Percentiles rank a stretch among this genome's conserved stretches.
phyloP scores from a whole-genome alignment of 805 yeast genomes.

The Candida caryicola region DNA sequence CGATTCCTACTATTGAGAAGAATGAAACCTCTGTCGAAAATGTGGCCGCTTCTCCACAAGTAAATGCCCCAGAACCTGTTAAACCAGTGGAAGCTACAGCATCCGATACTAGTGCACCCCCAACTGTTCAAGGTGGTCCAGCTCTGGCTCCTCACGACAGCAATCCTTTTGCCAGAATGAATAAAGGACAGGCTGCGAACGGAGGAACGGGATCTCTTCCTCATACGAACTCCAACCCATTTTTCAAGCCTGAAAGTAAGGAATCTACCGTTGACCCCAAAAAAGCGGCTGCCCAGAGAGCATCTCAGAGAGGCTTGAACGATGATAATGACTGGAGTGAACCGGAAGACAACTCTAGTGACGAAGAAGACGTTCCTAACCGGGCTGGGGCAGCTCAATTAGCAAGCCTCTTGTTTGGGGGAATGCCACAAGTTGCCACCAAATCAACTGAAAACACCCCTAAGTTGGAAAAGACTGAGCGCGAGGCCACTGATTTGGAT shows the following conservation, averaged over 20 bases:
- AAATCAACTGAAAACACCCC: constrained; percentile 16
- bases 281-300: constrained; percentile 68
- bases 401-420: constrained; percentile 53
- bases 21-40: constrained; percentile 7
- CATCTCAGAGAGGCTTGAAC: constrained; percentile 60
- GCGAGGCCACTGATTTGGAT: neutral
- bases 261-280: constrained; percentile 46
- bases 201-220: constrained; percentile 11
- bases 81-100: constrained; percentile 9
- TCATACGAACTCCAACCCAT: constrained; percentile 46
- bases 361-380: constrained; percentile 49
- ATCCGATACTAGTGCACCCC: constrained; percentile 3
- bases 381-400: constrained; percentile 55
- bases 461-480: constrained; percentile 5
- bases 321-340: constrained; percentile 50
- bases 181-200: constrained; percentile 9
- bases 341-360: constrained; percentile 36
- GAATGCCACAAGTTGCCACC: constrained; percentile 38
- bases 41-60: constrained; percentile 5
- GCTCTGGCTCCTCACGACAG: constrained; percentile 29
- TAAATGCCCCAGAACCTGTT: neutral
- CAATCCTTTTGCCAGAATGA: constrained; percentile 50
- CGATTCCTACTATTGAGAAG: no score
- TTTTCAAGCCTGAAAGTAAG: constrained; percentile 47
- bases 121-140: no score